These are phyloP conservation scores for Pleurostoma richardsiae DNA, from an alignment of 2,329 filamentous ascomycete genomes.

Conservation along the genomic window DNA sequence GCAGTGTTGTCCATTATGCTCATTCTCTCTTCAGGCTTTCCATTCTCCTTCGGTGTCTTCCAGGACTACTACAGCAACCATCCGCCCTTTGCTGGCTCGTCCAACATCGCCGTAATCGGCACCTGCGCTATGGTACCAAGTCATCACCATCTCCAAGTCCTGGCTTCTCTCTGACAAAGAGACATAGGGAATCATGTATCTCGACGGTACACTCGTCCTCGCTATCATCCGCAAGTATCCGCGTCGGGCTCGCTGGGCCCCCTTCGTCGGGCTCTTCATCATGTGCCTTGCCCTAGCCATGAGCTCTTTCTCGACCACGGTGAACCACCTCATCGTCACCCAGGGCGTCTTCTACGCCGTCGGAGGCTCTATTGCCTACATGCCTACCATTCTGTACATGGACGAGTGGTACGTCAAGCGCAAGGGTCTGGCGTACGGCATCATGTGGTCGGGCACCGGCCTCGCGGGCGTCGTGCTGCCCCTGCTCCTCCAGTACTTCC, in stretches of 20 bases:
- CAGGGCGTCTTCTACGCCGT: constrained; percentile 59
- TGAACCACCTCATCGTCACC: constrained; percentile 50
- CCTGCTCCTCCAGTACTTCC: constrained; percentile 46
- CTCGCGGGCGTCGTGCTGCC: constrained; percentile 46
- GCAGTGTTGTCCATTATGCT: constrained; percentile 1
- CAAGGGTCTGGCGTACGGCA: constrained; percentile 57
- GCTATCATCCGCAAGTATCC: constrained; percentile 37
- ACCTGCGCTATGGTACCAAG: constrained; percentile 52
- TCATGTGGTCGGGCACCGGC: constrained; percentile 55
- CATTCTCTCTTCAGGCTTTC: constrained; percentile 47
- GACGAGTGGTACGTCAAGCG: constrained; percentile 58
- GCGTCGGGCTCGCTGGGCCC: constrained; percentile 31
- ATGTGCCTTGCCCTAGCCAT: constrained; percentile 48
- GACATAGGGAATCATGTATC: constrained; percentile 44
- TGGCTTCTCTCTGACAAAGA: neutral
- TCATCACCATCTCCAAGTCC: neutral
- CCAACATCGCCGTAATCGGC: constrained; percentile 57
- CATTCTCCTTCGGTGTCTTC: constrained; percentile 65
- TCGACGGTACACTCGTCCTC: constrained; percentile 45
- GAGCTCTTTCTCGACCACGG: constrained; percentile 46
- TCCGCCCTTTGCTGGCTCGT: constrained; percentile 48
- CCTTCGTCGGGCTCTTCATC: constrained; percentile 39
- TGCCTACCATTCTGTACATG: constrained; percentile 52
- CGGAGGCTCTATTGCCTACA: constrained; percentile 50
- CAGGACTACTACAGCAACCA: constrained; percentile 63